Evolutionary conservation across 257 asterid species (phyloP), one percentile per base, ranked within the genome.

Genomic region (Solanum lycopersicoides): DNA sequence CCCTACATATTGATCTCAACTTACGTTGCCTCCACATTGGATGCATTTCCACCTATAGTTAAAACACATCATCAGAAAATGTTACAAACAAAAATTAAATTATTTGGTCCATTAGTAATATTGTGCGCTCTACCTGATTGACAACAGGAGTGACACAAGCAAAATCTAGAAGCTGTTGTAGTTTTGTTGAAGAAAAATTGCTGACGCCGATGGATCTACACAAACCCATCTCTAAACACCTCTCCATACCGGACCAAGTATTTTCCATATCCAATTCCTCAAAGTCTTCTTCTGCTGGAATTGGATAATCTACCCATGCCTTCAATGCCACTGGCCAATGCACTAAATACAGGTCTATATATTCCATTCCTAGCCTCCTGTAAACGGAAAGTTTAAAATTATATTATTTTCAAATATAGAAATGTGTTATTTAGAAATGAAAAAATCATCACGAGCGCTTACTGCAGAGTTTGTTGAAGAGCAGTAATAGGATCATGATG

Each of bases 311-410:
- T 0, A 87, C 95, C 93, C 98, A 93, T 23, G 94, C 90, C 91
- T 93, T 95, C 93, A 96, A 65, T 4, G 72, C 92, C 91, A 96
- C 94, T 3, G 99, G 99, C 99, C 99, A 96, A 75, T 96, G 99
- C 86, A 96, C 98, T 90, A 96, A 87, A 82, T 93, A 96, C 94
- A 95, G 87, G 93, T 96, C 99, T 20, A 96, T 25, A 83, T 96
- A 94, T 34, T 96, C 96, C 96, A 95, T 89, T 45, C 95, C 96
- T 9, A 96, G 89, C 6, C 84, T 92, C 95, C 99, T 95, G 66
- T 72, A 3, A 59, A 59, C 0, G 1, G 1, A 20, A 59, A 59
- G 25, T 59, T 59, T 50, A 18, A 28, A 30, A 65, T 30, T 28
- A 68, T 28, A 13, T 68, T 68, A 28, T 68, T 68, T 56, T 18